phyloP scores from a whole-genome alignment of 2,329 filamentous ascomycete species.

The Cercospora sesami region DNA sequence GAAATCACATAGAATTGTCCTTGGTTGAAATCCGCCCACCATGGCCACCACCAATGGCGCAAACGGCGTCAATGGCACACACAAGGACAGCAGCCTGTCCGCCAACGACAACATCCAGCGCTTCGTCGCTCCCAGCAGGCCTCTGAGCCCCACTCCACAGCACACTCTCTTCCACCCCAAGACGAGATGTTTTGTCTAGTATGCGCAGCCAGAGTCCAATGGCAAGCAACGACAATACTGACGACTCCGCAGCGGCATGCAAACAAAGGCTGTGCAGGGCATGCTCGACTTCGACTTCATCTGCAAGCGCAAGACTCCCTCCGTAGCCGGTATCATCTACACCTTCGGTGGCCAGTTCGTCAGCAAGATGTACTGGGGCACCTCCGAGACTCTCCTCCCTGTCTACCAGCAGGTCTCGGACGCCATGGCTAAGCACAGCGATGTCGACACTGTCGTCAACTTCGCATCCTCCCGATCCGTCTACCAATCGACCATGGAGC shows the following conservation, averaged over 20 bases:
- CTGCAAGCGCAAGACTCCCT: constrained; percentile 96
- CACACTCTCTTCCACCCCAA: constrained; percentile 98
- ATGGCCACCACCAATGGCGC: constrained; percentile 43
- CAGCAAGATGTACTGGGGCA: constrained; percentile 99
- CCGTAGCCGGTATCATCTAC: constrained; percentile 99
- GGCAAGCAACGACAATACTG: constrained; percentile 26
- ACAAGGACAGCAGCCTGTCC: constrained; percentile 50
- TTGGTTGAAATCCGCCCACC: constrained; percentile 33
- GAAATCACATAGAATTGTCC: background rate
- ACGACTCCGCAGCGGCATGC: constrained; percentile 68
- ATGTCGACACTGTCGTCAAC: constrained; percentile 98
- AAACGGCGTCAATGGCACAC: constrained; percentile 21
- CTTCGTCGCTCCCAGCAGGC: constrained; percentile 88
- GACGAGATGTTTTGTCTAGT: constrained; percentile 99
- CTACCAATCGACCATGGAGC: constrained; percentile 96
- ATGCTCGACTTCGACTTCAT: constrained; percentile 99
- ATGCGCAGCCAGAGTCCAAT: constrained; percentile 41
- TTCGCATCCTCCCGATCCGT: constrained; percentile 98
- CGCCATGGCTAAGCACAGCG: constrained; percentile 92
- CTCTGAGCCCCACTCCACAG: constrained; percentile 80
- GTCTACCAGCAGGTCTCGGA: constrained; percentile 95
- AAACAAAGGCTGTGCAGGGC: constrained; percentile 70
- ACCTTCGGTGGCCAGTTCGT: constrained; percentile 99
- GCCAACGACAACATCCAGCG: constrained; percentile 99
- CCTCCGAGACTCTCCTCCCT: constrained; percentile 95